phyloP scores from a whole-genome alignment of 441 rosid genomes.

The Theobroma grandiflorum region DNA sequence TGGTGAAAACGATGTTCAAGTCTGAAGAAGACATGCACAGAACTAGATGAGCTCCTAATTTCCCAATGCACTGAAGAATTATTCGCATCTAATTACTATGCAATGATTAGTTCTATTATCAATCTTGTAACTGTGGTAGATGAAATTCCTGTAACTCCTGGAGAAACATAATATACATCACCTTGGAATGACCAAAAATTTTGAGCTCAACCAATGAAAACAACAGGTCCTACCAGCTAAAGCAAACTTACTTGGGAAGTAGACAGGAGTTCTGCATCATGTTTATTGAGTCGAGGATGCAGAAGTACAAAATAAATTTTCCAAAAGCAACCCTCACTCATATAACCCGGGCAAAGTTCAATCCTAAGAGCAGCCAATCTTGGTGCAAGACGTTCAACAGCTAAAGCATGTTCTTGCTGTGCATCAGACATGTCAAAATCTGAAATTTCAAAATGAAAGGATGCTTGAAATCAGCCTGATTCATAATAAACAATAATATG shows the following conservation, averaged over 20 bases:
- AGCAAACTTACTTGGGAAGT: conserved; percentile 72
- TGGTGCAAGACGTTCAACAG: conserved; percentile 74
- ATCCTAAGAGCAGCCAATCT: conserved; percentile 80
- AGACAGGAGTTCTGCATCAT: conserved; percentile 79
- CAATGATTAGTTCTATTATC: neutral
- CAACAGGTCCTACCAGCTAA: neutral
- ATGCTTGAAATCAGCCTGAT: conserved; percentile 16
- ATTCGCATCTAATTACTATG: neutral
- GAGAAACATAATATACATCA: neutral
- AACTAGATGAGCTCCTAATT: neutral
- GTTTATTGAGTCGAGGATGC: conserved; percentile 79
- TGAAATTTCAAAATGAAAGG: conserved; percentile 30
- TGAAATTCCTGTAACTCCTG: neutral
- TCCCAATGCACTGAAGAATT: neutral
- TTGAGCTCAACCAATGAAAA: conserved; percentile 2
- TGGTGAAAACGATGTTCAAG: neutral
- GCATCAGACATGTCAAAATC: conserved; percentile 93
- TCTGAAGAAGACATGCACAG: neutral
- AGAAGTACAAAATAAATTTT: conserved; percentile 89
- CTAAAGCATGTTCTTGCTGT: conserved; percentile 91
- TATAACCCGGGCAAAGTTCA: conserved; percentile 81
- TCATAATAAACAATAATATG: neutral
- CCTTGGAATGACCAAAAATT: neutral
- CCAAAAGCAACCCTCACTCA: conserved; percentile 95
- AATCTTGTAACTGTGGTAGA: neutral